Evolutionary conservation across 2,329 filamentous ascomycete species (phyloP).

Genomic region (Paracamarosporium sp.): DNA sequence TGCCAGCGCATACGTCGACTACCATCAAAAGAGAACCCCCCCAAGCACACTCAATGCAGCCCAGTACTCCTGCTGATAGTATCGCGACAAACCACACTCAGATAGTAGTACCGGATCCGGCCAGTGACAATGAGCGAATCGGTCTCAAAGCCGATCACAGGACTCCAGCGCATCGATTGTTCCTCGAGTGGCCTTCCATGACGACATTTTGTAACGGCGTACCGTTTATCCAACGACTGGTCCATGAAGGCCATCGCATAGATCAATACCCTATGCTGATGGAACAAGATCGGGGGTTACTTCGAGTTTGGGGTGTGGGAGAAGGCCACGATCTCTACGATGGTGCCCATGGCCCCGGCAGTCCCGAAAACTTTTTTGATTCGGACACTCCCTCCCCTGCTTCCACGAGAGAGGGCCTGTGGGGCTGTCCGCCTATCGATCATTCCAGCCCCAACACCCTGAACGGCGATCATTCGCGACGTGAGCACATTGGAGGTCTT

Average conservation of each 20-base stretch:
- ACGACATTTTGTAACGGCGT: slow-evolving; percentile 63
- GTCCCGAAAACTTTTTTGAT: slow-evolving; percentile 43
- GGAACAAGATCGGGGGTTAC: slow-evolving; percentile 75
- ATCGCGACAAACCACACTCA: slow-evolving; percentile 35
- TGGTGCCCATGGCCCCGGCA: slow-evolving; percentile 46
- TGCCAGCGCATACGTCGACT: slow-evolving; percentile 28
- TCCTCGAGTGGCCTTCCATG: slow-evolving; percentile 67
- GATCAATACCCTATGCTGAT: slow-evolving; percentile 74
- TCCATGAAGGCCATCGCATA: slow-evolving; percentile 67
- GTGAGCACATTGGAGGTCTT: slow-evolving; percentile 57
- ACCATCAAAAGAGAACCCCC: slow-evolving; percentile 40
- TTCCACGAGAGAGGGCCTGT: slow-evolving; percentile 55
- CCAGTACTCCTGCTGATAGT: slow-evolving; percentile 43
- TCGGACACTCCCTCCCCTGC: slow-evolving; percentile 50
- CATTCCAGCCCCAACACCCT: slow-evolving; percentile 37
- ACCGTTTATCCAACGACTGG: slow-evolving; percentile 64
- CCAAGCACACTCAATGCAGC: slow-evolving; percentile 30
- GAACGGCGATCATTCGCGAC: slow-evolving; percentile 28
- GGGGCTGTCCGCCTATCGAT: slow-evolving; percentile 57
- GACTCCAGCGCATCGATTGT: slow-evolving; percentile 82
- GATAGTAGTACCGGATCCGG: slow-evolving; percentile 5
- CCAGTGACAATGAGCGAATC: slow-evolving; percentile 26
- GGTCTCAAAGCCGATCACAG: slow-evolving; percentile 85
- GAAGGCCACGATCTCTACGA: slow-evolving; percentile 71
- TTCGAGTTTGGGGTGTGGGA: slow-evolving; percentile 79